Conservation (phyloP, 441 rosid species). For the Daphne laureola region DNA sequence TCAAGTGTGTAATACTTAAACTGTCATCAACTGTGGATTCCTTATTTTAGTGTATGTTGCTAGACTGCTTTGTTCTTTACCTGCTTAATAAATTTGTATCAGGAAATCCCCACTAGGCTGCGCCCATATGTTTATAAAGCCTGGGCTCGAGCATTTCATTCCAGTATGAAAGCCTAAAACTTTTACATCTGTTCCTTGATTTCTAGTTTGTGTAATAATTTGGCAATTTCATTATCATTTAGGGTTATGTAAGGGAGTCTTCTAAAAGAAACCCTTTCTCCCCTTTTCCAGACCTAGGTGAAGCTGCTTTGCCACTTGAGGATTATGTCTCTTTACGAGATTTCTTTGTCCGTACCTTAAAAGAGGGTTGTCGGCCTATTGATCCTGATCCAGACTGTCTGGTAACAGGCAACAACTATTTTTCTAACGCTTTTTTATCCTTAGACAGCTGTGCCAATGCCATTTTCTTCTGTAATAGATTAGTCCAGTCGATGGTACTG, state of each 20-base stretch:
- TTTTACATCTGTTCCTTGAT: no score
- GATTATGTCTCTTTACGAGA: constrained; percentile 68
- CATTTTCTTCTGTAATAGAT: constrained; percentile 31
- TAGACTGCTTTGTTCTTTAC: constrained; percentile 13
- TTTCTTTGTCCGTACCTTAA: constrained; percentile 83
- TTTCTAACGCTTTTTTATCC: constrained; percentile 23
- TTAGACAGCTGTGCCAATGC: constrained; percentile 14
- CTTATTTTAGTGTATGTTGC: constrained; percentile 1
- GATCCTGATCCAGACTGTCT: constrained; percentile 78
- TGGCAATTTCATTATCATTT: no score
- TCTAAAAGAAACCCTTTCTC: background rate
- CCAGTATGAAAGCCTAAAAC: constrained; percentile 41
- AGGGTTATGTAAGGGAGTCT: no score
- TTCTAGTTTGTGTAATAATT: no score
- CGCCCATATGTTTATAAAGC: constrained; percentile 78
- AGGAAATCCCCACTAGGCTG: constrained; percentile 86
- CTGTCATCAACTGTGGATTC: constrained; percentile 1
- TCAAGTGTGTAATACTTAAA: background rate
- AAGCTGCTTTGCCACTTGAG: constrained; percentile 76
- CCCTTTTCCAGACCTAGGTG: constrained; percentile 67
- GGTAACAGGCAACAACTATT: constrained; percentile 82
- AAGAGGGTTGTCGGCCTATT: constrained; percentile 86
- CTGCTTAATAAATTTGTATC: constrained; percentile 19
- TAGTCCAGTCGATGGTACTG: constrained; percentile 91
- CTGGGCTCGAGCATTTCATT: constrained; percentile 93